Conservation (phyloP, 805 yeast species). For the Wickerhamiella alocasiicola region DNA sequence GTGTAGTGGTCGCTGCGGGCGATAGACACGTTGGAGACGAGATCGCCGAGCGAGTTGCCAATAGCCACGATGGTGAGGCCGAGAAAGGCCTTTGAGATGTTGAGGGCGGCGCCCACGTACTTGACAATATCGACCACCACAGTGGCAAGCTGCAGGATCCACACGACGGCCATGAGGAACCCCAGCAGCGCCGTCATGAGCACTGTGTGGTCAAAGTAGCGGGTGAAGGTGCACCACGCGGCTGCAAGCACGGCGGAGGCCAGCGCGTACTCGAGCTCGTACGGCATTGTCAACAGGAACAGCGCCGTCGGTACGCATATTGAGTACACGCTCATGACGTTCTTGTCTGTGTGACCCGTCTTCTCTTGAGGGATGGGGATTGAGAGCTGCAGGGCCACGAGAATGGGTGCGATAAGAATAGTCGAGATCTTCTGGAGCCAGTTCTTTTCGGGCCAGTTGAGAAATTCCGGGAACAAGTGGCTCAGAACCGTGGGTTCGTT, state of each 20-base stretch:
- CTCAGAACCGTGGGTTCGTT: not conserved
- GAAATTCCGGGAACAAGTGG: slow-evolving; percentile 26
- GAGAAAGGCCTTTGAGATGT: slow-evolving; percentile 62
- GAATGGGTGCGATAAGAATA: slow-evolving; percentile 24
- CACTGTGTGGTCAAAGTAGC: not conserved
- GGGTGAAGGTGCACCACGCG: not conserved
- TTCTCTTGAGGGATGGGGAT: slow-evolving; percentile 21
- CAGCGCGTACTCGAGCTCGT: not conserved
- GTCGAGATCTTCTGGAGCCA: slow-evolving; percentile 20
- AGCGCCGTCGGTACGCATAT: slow-evolving; percentile 8
- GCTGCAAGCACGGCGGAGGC: not conserved
- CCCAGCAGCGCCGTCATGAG: slow-evolving; percentile 33
- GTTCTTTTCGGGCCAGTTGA: slow-evolving; percentile 20
- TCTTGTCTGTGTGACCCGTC: not conserved
- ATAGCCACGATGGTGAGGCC: slow-evolving; percentile 84
- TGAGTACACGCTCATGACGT: slow-evolving; percentile 5
- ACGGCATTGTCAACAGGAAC: not conserved
- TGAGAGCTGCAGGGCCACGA: slow-evolving; percentile 24
- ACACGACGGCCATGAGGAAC: slow-evolving; percentile 50
- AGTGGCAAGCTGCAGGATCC: slow-evolving; percentile 59
- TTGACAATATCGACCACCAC: slow-evolving; percentile 56
- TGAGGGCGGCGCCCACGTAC: slow-evolving; percentile 44
- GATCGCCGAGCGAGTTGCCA: slow-evolving; percentile 87
- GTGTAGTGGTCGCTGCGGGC: slow-evolving; percentile 71
- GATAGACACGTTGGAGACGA: slow-evolving; percentile 69